Percentiles rank a stretch among this genome's conserved stretches.
Evolutionary conservation across 176 grass and related monocot species (phyloP).

Genomic region (Oropetium thomaeum): DNA sequence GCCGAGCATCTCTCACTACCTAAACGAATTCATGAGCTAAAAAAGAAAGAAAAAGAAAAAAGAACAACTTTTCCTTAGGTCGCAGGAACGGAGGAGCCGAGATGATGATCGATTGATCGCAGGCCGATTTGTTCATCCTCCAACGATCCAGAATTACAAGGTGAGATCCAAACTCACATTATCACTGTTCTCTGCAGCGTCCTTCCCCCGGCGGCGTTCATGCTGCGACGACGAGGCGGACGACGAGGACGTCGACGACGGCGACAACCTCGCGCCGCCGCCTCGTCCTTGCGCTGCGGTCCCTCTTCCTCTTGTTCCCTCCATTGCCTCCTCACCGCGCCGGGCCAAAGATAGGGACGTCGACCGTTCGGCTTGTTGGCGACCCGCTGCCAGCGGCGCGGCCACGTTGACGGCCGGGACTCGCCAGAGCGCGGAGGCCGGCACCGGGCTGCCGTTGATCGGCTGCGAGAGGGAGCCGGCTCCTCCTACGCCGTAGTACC

Average conservation of each 20-base stretch:
- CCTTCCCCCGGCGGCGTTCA: constrained; percentile 39
- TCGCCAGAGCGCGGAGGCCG: constrained; percentile 45
- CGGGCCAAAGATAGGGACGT: constrained; percentile 26
- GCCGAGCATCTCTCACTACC: background rate
- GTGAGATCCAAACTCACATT: constrained; percentile 91
- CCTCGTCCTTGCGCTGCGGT: background rate
- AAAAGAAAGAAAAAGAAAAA: background rate
- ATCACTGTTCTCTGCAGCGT: constrained; percentile 39
- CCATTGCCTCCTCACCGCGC: constrained; percentile 42
- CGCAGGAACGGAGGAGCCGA: background rate
- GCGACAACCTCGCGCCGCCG: constrained; percentile 18
- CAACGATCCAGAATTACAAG: constrained; percentile 47
- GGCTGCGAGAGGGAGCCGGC: constrained; percentile 55
- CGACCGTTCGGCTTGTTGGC: constrained; percentile 41
- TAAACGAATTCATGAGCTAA: constrained; percentile 29
- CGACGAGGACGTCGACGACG: constrained; percentile 42
- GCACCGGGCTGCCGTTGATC: constrained; percentile 65
- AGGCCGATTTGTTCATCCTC: background rate
- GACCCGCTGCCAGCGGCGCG: constrained; percentile 1
- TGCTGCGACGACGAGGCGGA: constrained; percentile 43
- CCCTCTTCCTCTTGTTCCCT: constrained; percentile 31
- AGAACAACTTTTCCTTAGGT: constrained; percentile 10
- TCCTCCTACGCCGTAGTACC: constrained; percentile 56
- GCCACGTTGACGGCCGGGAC: constrained; percentile 32
- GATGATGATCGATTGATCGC: background rate